Percentiles rank a stretch among this genome's conserved stretches.
phyloP scores from a whole-genome alignment of 768 basidiomycete species.

The Naganishia onofrii region DNA sequence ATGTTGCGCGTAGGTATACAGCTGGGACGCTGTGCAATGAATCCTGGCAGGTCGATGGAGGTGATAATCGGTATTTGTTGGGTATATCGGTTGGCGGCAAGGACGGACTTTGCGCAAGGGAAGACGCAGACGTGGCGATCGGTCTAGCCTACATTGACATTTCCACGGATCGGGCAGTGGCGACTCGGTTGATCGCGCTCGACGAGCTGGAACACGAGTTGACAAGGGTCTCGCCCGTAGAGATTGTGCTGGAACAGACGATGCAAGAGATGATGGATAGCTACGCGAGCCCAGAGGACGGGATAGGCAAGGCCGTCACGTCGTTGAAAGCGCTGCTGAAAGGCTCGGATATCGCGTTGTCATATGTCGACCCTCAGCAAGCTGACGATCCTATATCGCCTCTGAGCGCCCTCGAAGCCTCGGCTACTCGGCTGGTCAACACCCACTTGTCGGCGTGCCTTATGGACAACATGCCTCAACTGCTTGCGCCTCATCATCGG shows the following conservation, averaged over 20 bases:
- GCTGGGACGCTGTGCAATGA: slow-evolving; percentile 94
- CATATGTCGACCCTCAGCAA: slow-evolving; percentile 29
- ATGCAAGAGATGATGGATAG: not conserved
- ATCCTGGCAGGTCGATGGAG: slow-evolving; percentile 74
- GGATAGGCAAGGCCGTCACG: not conserved
- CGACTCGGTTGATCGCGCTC: slow-evolving; percentile 62
- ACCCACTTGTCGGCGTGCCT: slow-evolving; percentile 47
- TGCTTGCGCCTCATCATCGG: slow-evolving; percentile 40
- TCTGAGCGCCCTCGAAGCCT: slow-evolving; percentile 32
- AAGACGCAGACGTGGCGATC: slow-evolving; percentile 46
- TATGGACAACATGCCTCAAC: slow-evolving; percentile 42
- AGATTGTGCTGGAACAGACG: slow-evolving; percentile 58
- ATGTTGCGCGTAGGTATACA: slow-evolving; percentile 81
- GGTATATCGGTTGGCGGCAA: slow-evolving; percentile 56
- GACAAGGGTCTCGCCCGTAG: slow-evolving; percentile 72
- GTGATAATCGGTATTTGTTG: slow-evolving; percentile 80
- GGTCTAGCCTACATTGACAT: slow-evolving; percentile 93
- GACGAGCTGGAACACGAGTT: slow-evolving; percentile 74
- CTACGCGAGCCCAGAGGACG: not conserved
- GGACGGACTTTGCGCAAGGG: slow-evolving; percentile 23
- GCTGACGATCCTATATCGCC: slow-evolving; percentile 33
- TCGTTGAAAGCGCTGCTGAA: not conserved
- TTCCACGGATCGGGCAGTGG: slow-evolving; percentile 77
- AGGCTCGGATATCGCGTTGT: slow-evolving; percentile 26
- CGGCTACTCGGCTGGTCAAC: slow-evolving; percentile 39